Base-by-base conservation (phyloP, 75 land plant genomes). In the Sequoiadendron giganteum region DNA sequence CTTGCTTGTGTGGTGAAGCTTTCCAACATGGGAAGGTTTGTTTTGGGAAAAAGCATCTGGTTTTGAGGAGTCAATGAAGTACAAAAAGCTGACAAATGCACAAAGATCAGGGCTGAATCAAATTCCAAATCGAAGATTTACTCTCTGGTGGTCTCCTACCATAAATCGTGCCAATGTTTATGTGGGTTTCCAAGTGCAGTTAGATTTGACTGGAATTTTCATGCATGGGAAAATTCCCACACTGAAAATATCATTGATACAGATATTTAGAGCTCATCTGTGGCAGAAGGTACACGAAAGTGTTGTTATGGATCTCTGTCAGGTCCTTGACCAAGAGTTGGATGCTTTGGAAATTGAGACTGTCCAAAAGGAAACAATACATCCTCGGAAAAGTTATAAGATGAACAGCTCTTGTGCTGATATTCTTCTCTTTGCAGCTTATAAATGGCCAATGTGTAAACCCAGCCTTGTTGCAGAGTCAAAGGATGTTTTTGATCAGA, bases 331-430 rank as follows among this genome's bases (percentile, higher is more conserved):
- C 87, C 99, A 98, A 86, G 99, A 97, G 91, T 88, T 98, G 90
- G 99, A 98, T 92, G 99, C 99, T 45, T 86, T 98, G 89, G 99
- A 98, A 90, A 98, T 98, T 94, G 99, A 98, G 88, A 98, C 99
- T 39, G 99, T 98, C 83, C 99, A 98, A 89, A 98, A 98, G 86
- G 99, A 98, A 90, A 98, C 99, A n/a, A 98, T 98, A 54, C 99
- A 98, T 93, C 99, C 99, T 28, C 93, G 99, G 49, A 98, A 98
- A 92, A 98, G 99, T 92, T 98, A 98, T 90, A 98, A 98, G 90
- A 98, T 98, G 99, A 98, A 98, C 90, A 98, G 99, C 81, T 98
- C 99, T 70, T 98, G 99, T 90, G 99, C 99, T n/a, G 99, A 98
- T 87, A 91, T 98, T 87, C 99, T 98, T 90, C 95, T 98, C 6